Conservation (phyloP, 202 grass and related monocot genomes). For the Panicum hallii region DNA sequence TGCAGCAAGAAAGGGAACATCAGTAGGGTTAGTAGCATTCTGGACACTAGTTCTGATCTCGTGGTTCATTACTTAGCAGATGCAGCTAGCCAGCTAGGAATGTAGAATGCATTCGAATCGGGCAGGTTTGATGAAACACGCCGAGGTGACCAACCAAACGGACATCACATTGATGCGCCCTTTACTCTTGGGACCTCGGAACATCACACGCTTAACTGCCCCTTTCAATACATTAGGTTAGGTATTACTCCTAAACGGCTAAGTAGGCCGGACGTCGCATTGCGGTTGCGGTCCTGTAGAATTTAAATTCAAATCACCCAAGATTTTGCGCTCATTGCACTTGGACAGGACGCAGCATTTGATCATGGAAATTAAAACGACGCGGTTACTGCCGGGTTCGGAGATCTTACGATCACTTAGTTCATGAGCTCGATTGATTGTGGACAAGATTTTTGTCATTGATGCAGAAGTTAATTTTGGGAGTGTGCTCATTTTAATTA, state of each 20-base stretch:
- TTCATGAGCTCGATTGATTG: not conserved
- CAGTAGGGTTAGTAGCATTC: not conserved
- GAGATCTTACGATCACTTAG: not conserved
- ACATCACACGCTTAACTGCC: not conserved
- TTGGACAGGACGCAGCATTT: conserved; percentile 21
- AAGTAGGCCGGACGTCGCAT: not conserved
- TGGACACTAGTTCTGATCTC: not conserved
- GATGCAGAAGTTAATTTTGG: not conserved
- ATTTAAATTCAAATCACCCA: conserved; percentile 32
- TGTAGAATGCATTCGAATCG: not conserved
- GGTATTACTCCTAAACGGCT: conserved; percentile 8
- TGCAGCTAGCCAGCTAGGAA: not conserved
- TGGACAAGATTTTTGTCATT: not conserved
- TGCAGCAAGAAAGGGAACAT: not conserved
- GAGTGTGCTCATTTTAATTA: not conserved
- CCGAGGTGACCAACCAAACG: conserved; percentile 13
- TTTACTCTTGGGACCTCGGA: conserved; percentile 46
- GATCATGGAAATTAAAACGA: not conserved
- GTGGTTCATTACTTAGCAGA: not conserved
- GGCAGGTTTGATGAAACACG: conserved; percentile 10
- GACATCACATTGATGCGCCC: conserved; percentile 46
- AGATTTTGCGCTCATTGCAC: conserved; percentile 23
- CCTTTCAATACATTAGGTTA: conserved; percentile 36
- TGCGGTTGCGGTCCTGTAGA: conserved; percentile 16
- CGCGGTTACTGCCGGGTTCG: not conserved